Percentiles rank a stretch among this genome's conserved stretches.
These are phyloP conservation scores for Calonectria hawksworthii DNA, from an alignment of 2,329 filamentous ascomycete genomes.

Conservation along the genomic window DNA sequence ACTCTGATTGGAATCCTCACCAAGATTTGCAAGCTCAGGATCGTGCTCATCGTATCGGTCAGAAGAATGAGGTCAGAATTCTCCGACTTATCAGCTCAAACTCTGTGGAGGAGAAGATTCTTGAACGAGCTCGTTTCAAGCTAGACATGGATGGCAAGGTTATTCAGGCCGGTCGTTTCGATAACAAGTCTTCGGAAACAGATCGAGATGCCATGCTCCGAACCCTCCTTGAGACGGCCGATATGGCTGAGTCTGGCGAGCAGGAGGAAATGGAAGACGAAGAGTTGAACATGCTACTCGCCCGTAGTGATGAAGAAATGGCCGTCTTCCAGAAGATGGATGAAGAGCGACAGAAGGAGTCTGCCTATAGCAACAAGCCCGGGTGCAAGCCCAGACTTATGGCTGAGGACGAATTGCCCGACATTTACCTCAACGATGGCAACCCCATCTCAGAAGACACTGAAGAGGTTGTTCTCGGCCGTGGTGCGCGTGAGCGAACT, in stretches of 20 bases:
- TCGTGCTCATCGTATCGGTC: constrained; percentile 99
- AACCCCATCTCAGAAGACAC: constrained; percentile 84
- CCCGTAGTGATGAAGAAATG: constrained; percentile 87
- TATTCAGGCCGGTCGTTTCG: constrained; percentile 98
- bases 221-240: constrained; percentile 89
- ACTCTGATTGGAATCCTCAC: constrained; percentile 99
- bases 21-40: constrained; percentile 99
- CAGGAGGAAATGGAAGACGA: constrained; percentile 99
- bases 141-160: constrained; percentile 99
- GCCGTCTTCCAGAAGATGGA: constrained; percentile 86
- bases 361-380: constrained; percentile 77
- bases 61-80: constrained; percentile 99
- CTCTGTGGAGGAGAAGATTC: constrained; percentile 98
- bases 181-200: constrained; percentile 98
- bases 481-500: constrained; percentile 94
- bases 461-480: constrained; percentile 81
- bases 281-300: constrained; percentile 94
- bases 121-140: constrained; percentile 97
- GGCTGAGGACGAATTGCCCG: constrained; percentile 88
- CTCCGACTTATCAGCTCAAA: constrained; percentile 95
- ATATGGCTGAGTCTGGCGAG: constrained; percentile 76
- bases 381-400: constrained; percentile 84
- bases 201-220: constrained; percentile 97
- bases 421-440: constrained; percentile 92
- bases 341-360: constrained; percentile 75